Conservation (phyloP, 176 grass and related monocot species). For the Eleusine coracana region DNA sequence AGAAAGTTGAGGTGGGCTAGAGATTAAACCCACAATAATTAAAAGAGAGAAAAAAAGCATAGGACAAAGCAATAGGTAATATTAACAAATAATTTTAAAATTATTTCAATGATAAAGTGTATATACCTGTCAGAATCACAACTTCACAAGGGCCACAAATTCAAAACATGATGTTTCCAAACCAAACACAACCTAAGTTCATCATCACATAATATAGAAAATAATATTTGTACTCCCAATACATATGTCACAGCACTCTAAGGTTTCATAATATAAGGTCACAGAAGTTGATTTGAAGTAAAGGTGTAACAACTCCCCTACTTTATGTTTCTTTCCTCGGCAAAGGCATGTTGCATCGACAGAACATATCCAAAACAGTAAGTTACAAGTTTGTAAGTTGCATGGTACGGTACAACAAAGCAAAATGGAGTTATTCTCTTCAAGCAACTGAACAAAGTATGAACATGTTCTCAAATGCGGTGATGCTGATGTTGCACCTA, state of each 20-base stretch:
- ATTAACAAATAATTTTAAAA: neutral
- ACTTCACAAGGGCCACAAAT: neutral
- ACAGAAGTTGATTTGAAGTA: neutral
- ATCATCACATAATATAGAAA: neutral
- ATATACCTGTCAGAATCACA: neutral
- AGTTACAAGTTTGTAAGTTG: neutral
- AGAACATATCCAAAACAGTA: neutral
- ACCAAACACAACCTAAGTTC: neutral
- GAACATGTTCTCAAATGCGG: conserved; percentile 15
- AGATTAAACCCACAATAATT: neutral
- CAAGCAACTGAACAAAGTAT: neutral
- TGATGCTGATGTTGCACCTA: neutral
- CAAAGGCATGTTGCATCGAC: neutral
- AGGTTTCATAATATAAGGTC: neutral
- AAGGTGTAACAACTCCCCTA: neutral
- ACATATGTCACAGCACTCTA: neutral
- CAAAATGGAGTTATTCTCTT: neutral
- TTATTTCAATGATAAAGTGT: neutral
- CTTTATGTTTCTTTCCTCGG: neutral
- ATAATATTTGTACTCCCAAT: neutral
- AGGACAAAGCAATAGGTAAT: neutral
- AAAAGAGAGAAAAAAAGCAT: neutral
- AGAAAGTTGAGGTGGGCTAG: neutral
- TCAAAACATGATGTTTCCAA: neutral
- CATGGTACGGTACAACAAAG: neutral